Conservation (phyloP, 495 filamentous ascomycete species). For the Neurospora sp. region DNA sequence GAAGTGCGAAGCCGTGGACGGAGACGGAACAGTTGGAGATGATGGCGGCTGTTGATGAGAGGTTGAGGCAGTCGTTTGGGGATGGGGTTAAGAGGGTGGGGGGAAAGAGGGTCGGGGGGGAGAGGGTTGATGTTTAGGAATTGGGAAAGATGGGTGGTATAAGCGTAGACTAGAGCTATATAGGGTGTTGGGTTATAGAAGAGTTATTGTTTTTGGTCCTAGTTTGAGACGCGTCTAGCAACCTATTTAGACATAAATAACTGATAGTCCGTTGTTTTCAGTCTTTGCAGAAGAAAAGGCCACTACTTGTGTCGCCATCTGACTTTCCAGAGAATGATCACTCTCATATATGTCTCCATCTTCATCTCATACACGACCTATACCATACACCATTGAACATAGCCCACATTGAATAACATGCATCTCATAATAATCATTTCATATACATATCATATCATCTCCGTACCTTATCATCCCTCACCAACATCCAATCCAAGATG, state of each 20-base stretch:
- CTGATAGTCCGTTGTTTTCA: not conserved
- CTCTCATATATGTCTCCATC: not conserved
- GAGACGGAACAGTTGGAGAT: constrained; percentile 35
- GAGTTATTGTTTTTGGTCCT: not conserved
- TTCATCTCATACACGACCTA: not conserved
- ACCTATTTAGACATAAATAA: not conserved
- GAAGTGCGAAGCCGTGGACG: constrained; percentile 35
- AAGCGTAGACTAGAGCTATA: not conserved
- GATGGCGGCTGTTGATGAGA: constrained; percentile 19
- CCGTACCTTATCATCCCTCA: not conserved
- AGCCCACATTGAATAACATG: not conserved
- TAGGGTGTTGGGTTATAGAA: not conserved
- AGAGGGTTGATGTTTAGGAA: not conserved
- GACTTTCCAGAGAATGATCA: not conserved
- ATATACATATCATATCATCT: not conserved
- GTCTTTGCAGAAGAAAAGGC: not conserved
- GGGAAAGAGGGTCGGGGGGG: not conserved
- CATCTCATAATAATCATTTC: not conserved
- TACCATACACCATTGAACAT: not conserved
- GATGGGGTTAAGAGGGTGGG: not conserved
- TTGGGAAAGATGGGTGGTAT: not conserved
- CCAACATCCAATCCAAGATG: not conserved
- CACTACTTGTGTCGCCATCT: too few species aligned
- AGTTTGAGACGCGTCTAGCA: not conserved
- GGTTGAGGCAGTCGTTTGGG: constrained; percentile 20